These are phyloP conservation scores for Suillus tomentosus DNA, from an alignment of 768 basidiomycete species.

Conservation along the genomic window DNA sequence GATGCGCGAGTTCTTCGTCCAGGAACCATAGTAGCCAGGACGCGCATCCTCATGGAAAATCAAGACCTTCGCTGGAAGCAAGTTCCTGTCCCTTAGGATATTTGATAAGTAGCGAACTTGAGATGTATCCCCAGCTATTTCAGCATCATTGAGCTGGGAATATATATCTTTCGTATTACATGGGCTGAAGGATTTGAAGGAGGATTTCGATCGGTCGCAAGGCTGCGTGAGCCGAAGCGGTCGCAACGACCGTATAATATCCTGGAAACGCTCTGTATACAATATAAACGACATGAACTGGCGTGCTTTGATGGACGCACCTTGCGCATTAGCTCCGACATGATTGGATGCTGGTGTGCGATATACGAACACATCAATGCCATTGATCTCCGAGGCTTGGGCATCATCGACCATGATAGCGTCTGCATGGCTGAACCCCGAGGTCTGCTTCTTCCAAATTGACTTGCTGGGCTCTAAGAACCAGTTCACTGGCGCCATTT, in stretches of 20 bases:
- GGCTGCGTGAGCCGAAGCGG: slow-evolving; percentile 23
- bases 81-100: slow-evolving; percentile 59
- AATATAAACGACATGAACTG: slow-evolving; percentile 31
- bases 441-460: slow-evolving; percentile 22
- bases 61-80: slow-evolving; percentile 77
- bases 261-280: slow-evolving; percentile 16
- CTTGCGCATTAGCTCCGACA: slow-evolving; percentile 18
- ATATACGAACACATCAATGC: slow-evolving; percentile 9
- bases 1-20: slow-evolving; percentile 77
- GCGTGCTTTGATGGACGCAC: slow-evolving; percentile 8
- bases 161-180: slow-evolving; percentile 54
- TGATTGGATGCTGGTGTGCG: slow-evolving; percentile 26
- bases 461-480: slow-evolving; percentile 44
- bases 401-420: slow-evolving; percentile 66
- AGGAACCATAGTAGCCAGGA: slow-evolving; percentile 94
- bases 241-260: slow-evolving; percentile 35
- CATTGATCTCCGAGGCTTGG: slow-evolving; percentile 29
- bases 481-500: slow-evolving; percentile 73
- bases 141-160: slow-evolving; percentile 71
- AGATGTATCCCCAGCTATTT: slow-evolving; percentile 69
- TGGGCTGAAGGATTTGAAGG: slow-evolving; percentile 32
- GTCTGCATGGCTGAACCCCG: slow-evolving; percentile 36
- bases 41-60: slow-evolving; percentile 83
- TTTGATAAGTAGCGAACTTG: slow-evolving; percentile 65
- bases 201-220: slow-evolving; percentile 20